A percentile compares a stretch with the other conserved stretches of the same genome.
Conservation (phyloP, 2,329 filamentous ascomycete species). For the Microascus cirrosus region DNA sequence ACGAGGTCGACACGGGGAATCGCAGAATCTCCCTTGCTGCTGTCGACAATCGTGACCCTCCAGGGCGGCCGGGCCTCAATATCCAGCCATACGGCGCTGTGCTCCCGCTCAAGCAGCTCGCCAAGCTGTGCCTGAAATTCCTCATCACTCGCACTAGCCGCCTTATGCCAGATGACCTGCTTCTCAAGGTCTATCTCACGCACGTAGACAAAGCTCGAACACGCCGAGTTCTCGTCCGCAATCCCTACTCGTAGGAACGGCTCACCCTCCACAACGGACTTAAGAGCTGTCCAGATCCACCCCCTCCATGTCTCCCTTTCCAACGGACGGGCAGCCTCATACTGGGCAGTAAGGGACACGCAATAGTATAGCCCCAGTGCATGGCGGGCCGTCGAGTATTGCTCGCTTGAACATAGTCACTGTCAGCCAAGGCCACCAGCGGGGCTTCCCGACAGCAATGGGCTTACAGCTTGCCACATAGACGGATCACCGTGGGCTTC, state of each 20-base stretch:
- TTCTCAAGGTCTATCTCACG: conserved; percentile 27
- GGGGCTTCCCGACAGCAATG: neutral
- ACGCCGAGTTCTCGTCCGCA: conserved; percentile 26
- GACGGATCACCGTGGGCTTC: conserved; percentile 1
- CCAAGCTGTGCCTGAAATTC: conserved; percentile 19
- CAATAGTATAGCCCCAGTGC: conserved; percentile 33
- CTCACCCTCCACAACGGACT: conserved; percentile 27
- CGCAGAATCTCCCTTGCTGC: conserved; percentile 1
- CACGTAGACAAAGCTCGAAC: conserved; percentile 31
- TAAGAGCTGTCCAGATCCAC: conserved; percentile 24
- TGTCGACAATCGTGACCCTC: conserved; percentile 27
- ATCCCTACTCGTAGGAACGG: conserved; percentile 38
- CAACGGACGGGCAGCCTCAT: conserved; percentile 13
- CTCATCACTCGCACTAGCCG: conserved; percentile 3
- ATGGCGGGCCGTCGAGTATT: conserved; percentile 33
- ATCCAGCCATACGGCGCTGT: conserved; percentile 27
- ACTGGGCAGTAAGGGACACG: conserved; percentile 33
- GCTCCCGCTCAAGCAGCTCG: conserved; percentile 20
- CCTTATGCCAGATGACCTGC: conserved; percentile 25
- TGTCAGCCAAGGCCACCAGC: neutral
- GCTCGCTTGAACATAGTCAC: conserved; percentile 21
- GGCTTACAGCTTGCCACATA: conserved; percentile 4
- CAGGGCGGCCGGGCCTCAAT: conserved; percentile 30
- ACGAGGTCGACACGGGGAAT: conserved; percentile 22
- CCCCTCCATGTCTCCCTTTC: neutral